A percentile compares a stretch with the other conserved stretches of the same genome.
Evolutionary conservation across 192 early-diverging fungal species (phyloP).

Genomic region (Borealophlyctis nickersoniae): DNA sequence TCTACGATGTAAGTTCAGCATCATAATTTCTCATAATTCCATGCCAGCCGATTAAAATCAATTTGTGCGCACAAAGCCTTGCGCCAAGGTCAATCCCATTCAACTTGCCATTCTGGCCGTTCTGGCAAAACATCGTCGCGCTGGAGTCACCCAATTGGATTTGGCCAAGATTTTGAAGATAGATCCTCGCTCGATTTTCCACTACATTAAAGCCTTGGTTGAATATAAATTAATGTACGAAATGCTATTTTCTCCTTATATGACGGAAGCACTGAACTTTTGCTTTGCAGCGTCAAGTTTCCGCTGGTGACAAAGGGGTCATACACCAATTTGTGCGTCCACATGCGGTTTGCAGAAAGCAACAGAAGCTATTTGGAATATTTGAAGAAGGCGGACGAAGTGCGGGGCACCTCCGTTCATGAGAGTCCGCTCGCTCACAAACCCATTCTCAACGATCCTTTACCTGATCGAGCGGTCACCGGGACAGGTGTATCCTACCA

Average conservation of each 20-base stretch:
- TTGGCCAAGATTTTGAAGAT: slow-evolving; percentile 50
- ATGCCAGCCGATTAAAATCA: slow-evolving; percentile 3
- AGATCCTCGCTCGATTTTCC: slow-evolving; percentile 61
- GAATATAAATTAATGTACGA: no score
- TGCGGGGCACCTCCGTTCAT: neutral
- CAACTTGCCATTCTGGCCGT: slow-evolving; percentile 34
- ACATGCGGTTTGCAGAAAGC: slow-evolving; percentile 45
- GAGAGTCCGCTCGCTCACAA: no score
- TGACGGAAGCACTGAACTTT: neutral
- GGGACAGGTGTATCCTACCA: slow-evolving; percentile 42
- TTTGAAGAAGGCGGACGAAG: slow-evolving; percentile 14
- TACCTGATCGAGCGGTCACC: slow-evolving; percentile 12
- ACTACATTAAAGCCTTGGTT: slow-evolving; percentile 63
- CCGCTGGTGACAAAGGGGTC: slow-evolving; percentile 57
- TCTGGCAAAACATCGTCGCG: slow-evolving; percentile 43
- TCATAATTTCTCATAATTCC: neutral
- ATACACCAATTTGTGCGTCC: slow-evolving; percentile 59
- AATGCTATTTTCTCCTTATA: slow-evolving; percentile 9
- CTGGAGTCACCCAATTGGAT: slow-evolving; percentile 57
- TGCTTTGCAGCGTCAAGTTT: slow-evolving; percentile 51
- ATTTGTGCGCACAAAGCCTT: slow-evolving; percentile 5
- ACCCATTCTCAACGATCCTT: no score
- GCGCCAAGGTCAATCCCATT: slow-evolving; percentile 25
- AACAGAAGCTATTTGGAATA: slow-evolving; percentile 49
- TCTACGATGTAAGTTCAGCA: slow-evolving; percentile 32